Evolutionary conservation across 1,284 basidiomycete genomes (phyloP).

Genomic region (Lentinula novae-zelandiae): DNA sequence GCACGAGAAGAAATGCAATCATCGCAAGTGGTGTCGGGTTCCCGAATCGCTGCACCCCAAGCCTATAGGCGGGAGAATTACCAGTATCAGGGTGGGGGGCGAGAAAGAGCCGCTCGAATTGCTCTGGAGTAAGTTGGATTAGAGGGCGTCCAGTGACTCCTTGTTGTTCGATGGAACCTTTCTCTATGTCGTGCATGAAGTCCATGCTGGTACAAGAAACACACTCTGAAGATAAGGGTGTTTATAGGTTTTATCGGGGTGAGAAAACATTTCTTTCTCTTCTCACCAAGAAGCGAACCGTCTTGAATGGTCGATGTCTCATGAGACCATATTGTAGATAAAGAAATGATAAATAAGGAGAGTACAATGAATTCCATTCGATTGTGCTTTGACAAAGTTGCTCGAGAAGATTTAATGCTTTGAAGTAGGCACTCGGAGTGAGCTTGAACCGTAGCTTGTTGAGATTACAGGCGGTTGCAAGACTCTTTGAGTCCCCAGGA

Average conservation of each 20-base stretch:
- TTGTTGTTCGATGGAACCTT: neutral
- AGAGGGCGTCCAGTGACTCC: neutral
- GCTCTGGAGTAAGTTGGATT: slow-evolving; percentile 14
- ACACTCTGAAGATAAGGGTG: neutral
- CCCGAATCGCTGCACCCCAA: slow-evolving; percentile 14
- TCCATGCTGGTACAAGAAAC: neutral
- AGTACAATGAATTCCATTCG: no score
- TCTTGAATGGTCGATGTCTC: neutral
- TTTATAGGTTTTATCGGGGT: neutral
- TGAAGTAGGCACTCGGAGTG: no score
- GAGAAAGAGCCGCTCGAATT: slow-evolving; percentile 21
- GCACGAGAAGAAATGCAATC: slow-evolving; percentile 16
- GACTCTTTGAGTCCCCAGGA: no score
- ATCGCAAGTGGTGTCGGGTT: slow-evolving; percentile 20
- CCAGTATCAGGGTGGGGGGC: slow-evolving; percentile 14
- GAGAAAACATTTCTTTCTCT: neutral
- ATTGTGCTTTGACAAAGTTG: neutral
- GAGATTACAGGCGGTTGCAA: no score
- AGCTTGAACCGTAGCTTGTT: no score
- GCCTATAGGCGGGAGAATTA: neutral
- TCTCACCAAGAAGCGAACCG: neutral
- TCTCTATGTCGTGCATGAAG: neutral
- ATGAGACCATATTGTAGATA: neutral
- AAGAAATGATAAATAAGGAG: neutral
- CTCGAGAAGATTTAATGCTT: neutral